Evolutionary conservation across 257 asterid species (phyloP), one percentile per base, ranked within the genome.

Genomic region (Nicotiana noctiflora): DNA sequence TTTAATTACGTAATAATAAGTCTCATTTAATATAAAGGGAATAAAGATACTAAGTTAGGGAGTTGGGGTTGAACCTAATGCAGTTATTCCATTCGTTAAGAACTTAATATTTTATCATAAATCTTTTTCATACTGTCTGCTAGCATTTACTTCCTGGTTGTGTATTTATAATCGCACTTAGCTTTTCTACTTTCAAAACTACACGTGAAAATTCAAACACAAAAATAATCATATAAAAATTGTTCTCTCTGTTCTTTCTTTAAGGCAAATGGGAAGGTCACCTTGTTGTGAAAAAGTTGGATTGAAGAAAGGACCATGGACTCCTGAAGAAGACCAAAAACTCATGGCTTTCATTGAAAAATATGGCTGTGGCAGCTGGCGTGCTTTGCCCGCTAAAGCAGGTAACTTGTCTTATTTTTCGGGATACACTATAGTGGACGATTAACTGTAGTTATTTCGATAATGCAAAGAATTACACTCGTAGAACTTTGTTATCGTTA

Each of bases 291-390:
- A 44, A 4, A 72, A 72, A 72, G 21, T 72, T 10, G 77, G 77
- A 23, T 46, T 72, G 59, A 72, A 72, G 77, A 72, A 72, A 72
- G 77, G 77, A 13, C 77, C 77, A 23, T 72, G 77, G 77, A 72
- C 77, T 12, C 77, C 34, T 12, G 77, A 72, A 72, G 77, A 72
- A 72, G 77, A 72, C 37, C 77, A 72, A 72, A 72, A 44, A 46
- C 77, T 72, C 21, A 72, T 46, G 59, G 37, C 52, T 72, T 72
- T 21, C 37, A 23, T 72, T 13, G 59, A 13, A 72, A 72, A 72
- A 72, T 5, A 72, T 72, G 77, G 77, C 2, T 72, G 77, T 72
- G 77, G 77, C 23, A 44, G 77, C 13, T 72, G 77, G 77, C 77
- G 77, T 72, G 77, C 59, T 21, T 72, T 72, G 37, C 77, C 77